phyloP scores from a whole-genome alignment of 1,139 yeast genomes.

The Scheffersomyces quercinus region DNA sequence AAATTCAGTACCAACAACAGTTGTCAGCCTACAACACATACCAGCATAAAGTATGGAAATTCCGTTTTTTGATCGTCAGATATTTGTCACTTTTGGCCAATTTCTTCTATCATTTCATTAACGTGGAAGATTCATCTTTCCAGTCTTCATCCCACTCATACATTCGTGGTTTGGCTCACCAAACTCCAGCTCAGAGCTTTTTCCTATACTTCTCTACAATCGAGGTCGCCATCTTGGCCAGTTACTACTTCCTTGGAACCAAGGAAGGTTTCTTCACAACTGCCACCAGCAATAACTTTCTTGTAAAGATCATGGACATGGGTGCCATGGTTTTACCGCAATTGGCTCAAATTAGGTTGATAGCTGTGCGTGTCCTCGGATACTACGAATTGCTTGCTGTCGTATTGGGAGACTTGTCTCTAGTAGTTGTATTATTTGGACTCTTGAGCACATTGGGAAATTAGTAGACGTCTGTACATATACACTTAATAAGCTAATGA shows the following conservation, averaged over 20 bases:
- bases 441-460: conserved; percentile 25
- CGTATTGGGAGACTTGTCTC: conserved; percentile 38
- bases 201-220: conserved; percentile 30
- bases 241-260: conserved; percentile 33
- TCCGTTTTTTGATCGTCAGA: conserved; percentile 34
- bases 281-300: conserved; percentile 26
- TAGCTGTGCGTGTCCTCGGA: conserved; percentile 30
- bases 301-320: conserved; percentile 32
- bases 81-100: conserved; percentile 26
- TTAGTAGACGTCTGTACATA: not conserved
- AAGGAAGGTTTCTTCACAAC: conserved; percentile 24
- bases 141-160: conserved; percentile 31
- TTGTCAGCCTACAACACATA: conserved; percentile 32
- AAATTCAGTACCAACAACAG: conserved; percentile 30
- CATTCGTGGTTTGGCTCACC: conserved; percentile 23
- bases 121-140: conserved; percentile 21
- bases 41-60: conserved; percentile 34
- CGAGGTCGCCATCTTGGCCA: conserved; percentile 37
- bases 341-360: conserved; percentile 28
- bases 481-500: not conserved
- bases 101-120: conserved; percentile 36
- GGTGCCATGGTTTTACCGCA: conserved; percentile 41
- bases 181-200: conserved; percentile 21
- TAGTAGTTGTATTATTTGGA: conserved; percentile 43
- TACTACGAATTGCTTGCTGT: conserved; percentile 42